Percentiles rank a stretch among this genome's conserved stretches.
phyloP scores from a whole-genome alignment of 2,329 filamentous ascomycete genomes.

The Arthrobotrys sinensis region DNA sequence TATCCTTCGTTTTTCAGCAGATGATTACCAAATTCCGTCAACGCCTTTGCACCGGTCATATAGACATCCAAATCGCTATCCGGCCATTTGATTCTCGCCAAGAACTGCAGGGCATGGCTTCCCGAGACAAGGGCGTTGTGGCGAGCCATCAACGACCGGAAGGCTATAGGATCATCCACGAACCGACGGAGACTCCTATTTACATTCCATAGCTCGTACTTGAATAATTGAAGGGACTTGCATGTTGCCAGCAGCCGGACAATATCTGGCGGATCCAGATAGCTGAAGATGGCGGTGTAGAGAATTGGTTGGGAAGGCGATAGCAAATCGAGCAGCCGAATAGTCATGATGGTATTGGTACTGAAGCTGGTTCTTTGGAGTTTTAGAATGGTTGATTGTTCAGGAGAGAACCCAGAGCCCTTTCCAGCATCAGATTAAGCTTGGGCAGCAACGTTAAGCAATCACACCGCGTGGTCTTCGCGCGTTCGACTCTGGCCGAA shows the following conservation, averaged over 20 bases:
- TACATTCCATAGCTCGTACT: slow-evolving; percentile 45
- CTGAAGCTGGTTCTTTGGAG: background rate
- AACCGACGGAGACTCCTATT: slow-evolving; percentile 55
- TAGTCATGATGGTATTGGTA: slow-evolving; percentile 30
- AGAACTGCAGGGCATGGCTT: slow-evolving; percentile 57
- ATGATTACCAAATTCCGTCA: slow-evolving; percentile 30
- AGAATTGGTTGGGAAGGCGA: slow-evolving; percentile 44
- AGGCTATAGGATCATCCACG: slow-evolving; percentile 44
- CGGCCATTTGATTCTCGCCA: slow-evolving; percentile 45
- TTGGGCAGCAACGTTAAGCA: background rate
- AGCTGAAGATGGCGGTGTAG: slow-evolving; percentile 35
- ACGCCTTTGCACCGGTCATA: slow-evolving; percentile 8
- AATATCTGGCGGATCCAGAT: slow-evolving; percentile 43
- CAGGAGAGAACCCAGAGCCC: slow-evolving; percentile 3
- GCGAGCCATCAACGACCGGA: slow-evolving; percentile 54
- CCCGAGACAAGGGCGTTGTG: slow-evolving; percentile 57
- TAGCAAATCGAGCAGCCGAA: slow-evolving; percentile 38
- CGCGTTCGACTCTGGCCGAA: slow-evolving; percentile 7
- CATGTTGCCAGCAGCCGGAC: slow-evolving; percentile 44
- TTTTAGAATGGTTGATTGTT: slow-evolving; percentile 6
- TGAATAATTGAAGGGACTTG: slow-evolving; percentile 29
- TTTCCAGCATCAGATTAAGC: background rate
- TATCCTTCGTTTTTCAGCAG: slow-evolving; percentile 40
- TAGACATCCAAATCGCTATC: slow-evolving; percentile 55
- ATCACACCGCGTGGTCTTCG: slow-evolving; percentile 19